phyloP scores from a whole-genome alignment of 2,329 filamentous ascomycete species.

The Claviceps humidiphila region DNA sequence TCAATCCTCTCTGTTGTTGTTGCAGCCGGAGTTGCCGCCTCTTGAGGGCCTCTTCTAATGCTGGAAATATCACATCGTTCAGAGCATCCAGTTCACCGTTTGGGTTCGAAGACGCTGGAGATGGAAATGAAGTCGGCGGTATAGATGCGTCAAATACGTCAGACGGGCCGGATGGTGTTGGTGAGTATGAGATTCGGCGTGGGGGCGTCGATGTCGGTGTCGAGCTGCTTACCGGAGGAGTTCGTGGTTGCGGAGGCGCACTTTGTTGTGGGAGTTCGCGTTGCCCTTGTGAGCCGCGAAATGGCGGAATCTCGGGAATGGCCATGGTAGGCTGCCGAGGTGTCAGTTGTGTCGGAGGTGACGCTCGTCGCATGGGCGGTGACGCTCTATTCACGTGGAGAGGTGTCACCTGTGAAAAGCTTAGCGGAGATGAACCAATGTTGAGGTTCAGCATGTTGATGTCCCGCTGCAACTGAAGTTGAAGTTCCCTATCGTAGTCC shows the following conservation, averaged over 20 bases:
- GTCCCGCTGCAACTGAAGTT: slow-evolving; percentile 50
- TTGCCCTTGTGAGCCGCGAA: slow-evolving; percentile 25
- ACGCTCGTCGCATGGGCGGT: slow-evolving; percentile 7
- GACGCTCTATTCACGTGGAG: slow-evolving; percentile 8
- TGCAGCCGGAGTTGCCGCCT: slow-evolving; percentile 55
- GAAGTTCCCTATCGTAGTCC: slow-evolving; percentile 47
- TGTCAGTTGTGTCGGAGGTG: slow-evolving; percentile 8
- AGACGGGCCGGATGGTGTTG: slow-evolving; percentile 11
- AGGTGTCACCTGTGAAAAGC: slow-evolving; percentile 1
- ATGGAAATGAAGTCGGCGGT: slow-evolving; percentile 39
- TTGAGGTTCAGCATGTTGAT: slow-evolving; percentile 42
- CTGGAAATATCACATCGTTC: slow-evolving; percentile 83
- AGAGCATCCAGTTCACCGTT: slow-evolving; percentile 71
- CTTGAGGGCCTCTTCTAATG: slow-evolving; percentile 80
- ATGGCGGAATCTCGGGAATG: slow-evolving; percentile 43
- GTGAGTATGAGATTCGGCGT: slow-evolving; percentile 15
- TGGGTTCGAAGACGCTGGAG: slow-evolving; percentile 41
- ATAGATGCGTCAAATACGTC: slow-evolving; percentile 13
- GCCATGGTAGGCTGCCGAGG: slow-evolving; percentile 28
- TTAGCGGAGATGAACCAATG: slow-evolving; percentile 3
- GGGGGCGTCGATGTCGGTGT: slow-evolving; percentile 11
- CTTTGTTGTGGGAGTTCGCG: slow-evolving; percentile 18
- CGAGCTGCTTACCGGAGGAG: slow-evolving; percentile 2
- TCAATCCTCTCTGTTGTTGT: slow-evolving; percentile 28
- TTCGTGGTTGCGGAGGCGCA: slow-evolving; percentile 10